Conservation (phyloP, 2,329 filamentous ascomycete species). For the Xylaria sp. region DNA sequence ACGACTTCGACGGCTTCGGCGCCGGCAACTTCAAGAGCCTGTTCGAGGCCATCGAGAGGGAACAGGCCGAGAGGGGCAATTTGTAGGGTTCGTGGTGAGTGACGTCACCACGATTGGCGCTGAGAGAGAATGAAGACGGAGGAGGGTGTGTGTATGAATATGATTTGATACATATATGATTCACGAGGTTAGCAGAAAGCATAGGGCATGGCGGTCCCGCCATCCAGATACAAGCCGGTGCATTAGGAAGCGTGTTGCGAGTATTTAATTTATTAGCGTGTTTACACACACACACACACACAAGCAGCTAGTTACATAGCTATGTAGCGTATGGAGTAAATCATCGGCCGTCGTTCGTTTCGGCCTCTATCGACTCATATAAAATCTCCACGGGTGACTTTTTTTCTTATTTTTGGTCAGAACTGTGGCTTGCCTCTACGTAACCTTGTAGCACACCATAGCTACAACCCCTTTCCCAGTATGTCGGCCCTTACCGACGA, state of each 20-base stretch:
- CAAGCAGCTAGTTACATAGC: background rate
- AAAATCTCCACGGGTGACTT: too few species aligned
- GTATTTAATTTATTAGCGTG: background rate
- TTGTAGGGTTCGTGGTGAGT: conserved; percentile 53
- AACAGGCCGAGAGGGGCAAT: conserved; percentile 86
- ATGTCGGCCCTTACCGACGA: background rate
- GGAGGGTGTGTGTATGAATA: background rate
- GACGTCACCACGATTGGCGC: background rate
- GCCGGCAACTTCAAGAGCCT: conserved; percentile 95
- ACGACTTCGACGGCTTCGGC: conserved; percentile 89
- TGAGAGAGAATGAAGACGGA: background rate
- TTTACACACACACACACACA: background rate
- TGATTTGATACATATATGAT: background rate
- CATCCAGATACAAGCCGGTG: background rate
- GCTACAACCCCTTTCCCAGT: background rate
- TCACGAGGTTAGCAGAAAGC: conserved; percentile 16
- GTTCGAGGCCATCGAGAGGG: conserved; percentile 93
- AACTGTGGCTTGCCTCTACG: background rate
- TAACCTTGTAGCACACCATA: background rate
- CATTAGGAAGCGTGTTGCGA: background rate
- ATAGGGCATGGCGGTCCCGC: conserved; percentile 1
- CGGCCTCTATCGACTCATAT: background rate
- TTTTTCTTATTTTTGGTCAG: too few species aligned
- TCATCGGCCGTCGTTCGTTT: background rate
- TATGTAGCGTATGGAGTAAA: background rate